phyloP scores from a whole-genome alignment of 768 basidiomycete genomes.

The Panellus pusillus region DNA sequence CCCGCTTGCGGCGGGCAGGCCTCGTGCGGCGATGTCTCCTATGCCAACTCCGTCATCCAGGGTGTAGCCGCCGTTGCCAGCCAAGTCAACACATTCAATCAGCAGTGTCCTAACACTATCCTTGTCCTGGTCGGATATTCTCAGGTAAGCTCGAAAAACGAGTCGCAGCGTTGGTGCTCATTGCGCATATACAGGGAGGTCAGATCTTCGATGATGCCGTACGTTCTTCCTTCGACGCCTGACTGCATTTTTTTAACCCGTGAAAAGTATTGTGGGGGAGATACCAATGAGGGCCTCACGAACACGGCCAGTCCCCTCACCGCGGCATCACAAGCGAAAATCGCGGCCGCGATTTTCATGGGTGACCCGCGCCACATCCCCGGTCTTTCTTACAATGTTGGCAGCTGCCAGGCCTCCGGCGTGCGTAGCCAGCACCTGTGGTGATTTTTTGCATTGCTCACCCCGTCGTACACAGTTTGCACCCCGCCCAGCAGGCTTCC shows the following conservation, averaged over 20 bases:
- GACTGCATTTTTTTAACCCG: too few species aligned
- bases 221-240: background rate
- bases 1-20: constrained; percentile 37
- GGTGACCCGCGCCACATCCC: constrained; percentile 34
- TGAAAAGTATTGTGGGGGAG: constrained; percentile 22
- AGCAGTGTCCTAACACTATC: constrained; percentile 30
- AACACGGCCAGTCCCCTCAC: constrained; percentile 32
- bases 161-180: background rate
- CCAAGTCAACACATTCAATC: constrained; percentile 34
- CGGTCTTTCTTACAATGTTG: constrained; percentile 34
- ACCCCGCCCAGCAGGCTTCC: constrained; percentile 33
- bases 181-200: constrained; percentile 25
- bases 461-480: constrained; percentile 26
- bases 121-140: constrained; percentile 36
- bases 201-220: constrained; percentile 36
- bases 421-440: constrained; percentile 21
- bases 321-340: constrained; percentile 29
- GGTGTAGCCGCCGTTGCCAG: constrained; percentile 32
- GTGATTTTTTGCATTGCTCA: background rate
- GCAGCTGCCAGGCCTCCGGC: constrained; percentile 32
- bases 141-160: constrained; percentile 23
- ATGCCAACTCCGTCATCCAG: constrained; percentile 31
- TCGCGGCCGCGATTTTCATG: constrained; percentile 36
- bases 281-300: constrained; percentile 30
- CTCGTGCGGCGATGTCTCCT: constrained; percentile 32